Evolutionary conservation across 75 land plant genomes (phyloP).

Genomic region (Adiantum capillusveneris): DNA sequence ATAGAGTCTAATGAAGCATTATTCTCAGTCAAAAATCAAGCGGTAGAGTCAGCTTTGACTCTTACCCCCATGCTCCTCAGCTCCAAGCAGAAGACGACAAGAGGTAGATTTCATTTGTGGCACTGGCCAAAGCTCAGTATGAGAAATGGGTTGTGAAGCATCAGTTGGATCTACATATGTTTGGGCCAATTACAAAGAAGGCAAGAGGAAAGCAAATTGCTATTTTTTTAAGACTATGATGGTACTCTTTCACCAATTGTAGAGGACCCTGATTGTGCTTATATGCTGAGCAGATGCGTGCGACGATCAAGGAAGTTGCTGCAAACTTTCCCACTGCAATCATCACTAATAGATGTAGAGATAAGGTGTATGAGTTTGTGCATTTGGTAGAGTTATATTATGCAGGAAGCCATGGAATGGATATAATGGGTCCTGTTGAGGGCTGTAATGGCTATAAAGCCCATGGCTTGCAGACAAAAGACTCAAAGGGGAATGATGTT

Average conservation of each 20-base stretch:
- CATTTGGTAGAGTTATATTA: constrained; percentile 82
- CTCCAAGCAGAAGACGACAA: too few species aligned
- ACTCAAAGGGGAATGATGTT: constrained; percentile 52
- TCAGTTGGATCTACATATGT: constrained; percentile 41
- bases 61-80: too few species aligned
- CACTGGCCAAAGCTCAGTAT: too few species aligned
- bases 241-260: constrained; percentile 78
- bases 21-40: too few species aligned
- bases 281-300: constrained; percentile 79
- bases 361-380: constrained; percentile 88
- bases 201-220: constrained; percentile 35
- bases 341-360: constrained; percentile 75
- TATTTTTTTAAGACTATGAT: constrained; percentile 48
- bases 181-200: constrained; percentile 25
- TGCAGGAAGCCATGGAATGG: constrained; percentile 99
- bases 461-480: constrained; percentile 14
- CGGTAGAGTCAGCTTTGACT: too few species aligned
- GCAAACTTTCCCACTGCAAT: constrained; percentile 81
- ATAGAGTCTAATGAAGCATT: too few species aligned
- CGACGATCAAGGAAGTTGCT: constrained; percentile 63
- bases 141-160: constrained; percentile 14
- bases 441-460: constrained; percentile 15
- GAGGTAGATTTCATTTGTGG: too few species aligned
- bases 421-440: constrained; percentile 74
- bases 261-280: constrained; percentile 47